Conservation (phyloP, 495 filamentous ascomycete species). For the Penicillium chermesinum region DNA sequence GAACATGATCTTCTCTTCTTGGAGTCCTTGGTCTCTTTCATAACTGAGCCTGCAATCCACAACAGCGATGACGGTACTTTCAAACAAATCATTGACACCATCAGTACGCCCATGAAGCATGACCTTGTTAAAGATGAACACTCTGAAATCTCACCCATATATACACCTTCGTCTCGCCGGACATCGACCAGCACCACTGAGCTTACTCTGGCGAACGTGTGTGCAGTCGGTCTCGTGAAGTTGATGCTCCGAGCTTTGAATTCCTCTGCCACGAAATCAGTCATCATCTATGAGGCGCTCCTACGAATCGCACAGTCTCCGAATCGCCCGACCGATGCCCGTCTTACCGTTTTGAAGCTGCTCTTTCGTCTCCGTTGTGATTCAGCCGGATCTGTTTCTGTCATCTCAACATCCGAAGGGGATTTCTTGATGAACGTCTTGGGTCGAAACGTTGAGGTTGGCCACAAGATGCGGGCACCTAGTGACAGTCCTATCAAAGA, state of each 20-base stretch:
- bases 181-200: slow-evolving; percentile 33
- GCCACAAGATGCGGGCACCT: slow-evolving; percentile 21
- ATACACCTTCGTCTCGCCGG: slow-evolving; percentile 21
- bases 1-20: slow-evolving; percentile 47
- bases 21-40: slow-evolving; percentile 43
- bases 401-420: slow-evolving; percentile 60
- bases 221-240: slow-evolving; percentile 39
- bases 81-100: slow-evolving; percentile 29
- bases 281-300: slow-evolving; percentile 35
- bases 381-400: slow-evolving; percentile 63
- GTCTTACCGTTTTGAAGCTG: slow-evolving; percentile 75
- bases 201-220: slow-evolving; percentile 38
- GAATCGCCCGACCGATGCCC: slow-evolving; percentile 54
- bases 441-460: slow-evolving; percentile 55
- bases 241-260: slow-evolving; percentile 43
- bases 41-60: slow-evolving; percentile 33
- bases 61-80: slow-evolving; percentile 29
- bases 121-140: slow-evolving; percentile 27
- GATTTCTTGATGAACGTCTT: slow-evolving; percentile 66
- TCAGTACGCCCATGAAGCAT: slow-evolving; percentile 34
- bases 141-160: slow-evolving; percentile 12
- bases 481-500: slow-evolving; percentile 24
- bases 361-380: slow-evolving; percentile 82
- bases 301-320: slow-evolving; percentile 35
- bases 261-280: slow-evolving; percentile 33